Evolutionary conservation across 2,329 filamentous ascomycete genomes (phyloP).

Genomic region (Pestalotiopsis sp.): DNA sequence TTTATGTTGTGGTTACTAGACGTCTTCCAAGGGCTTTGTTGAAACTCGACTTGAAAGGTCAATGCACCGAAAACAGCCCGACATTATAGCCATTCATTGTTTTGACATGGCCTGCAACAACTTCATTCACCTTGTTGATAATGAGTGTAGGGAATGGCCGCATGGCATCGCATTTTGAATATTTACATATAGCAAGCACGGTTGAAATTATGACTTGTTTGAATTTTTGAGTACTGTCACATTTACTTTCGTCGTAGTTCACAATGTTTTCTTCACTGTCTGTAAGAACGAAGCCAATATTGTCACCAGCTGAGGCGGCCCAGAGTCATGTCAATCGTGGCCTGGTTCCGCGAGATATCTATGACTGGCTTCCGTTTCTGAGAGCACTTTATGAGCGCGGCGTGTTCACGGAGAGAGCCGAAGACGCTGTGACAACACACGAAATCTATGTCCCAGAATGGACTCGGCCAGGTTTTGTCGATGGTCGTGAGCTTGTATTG

Average conservation of each 20-base stretch:
- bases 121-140: background rate
- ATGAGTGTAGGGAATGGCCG: background rate
- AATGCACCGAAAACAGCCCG: background rate
- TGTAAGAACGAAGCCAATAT: background rate
- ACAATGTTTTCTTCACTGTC: background rate
- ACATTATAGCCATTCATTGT: background rate
- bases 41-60: background rate
- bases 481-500: background rate
- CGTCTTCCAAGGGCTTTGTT: background rate
- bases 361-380: constrained; percentile 20
- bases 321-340: background rate
- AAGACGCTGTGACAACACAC: background rate
- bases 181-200: background rate
- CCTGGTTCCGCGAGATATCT: background rate
- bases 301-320: background rate
- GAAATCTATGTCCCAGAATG: background rate
- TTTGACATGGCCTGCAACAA: background rate
- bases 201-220: background rate
- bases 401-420: too few species aligned
- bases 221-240: background rate
- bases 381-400: constrained; percentile 17
- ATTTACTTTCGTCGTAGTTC: background rate
- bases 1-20: background rate
- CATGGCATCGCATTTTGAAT: background rate
- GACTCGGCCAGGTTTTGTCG: background rate